Percentiles rank a stretch among this genome's conserved stretches.
Conservation (phyloP, 2,329 filamentous ascomycete genomes). For the Hymenoscyphus salicellus region DNA sequence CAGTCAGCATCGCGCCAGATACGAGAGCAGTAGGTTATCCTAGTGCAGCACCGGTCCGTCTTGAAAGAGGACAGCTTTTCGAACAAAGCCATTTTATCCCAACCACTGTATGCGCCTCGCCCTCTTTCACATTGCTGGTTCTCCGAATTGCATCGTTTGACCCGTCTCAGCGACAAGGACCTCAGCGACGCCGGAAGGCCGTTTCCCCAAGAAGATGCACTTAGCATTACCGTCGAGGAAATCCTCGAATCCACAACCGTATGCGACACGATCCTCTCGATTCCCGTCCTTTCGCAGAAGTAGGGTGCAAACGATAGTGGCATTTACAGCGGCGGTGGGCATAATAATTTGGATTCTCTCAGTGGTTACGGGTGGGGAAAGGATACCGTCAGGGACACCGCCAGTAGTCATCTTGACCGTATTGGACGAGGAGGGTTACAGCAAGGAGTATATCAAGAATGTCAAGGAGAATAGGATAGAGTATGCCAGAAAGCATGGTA, state of each 20-base stretch:
- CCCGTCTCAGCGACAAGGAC: slow-evolving; percentile 9
- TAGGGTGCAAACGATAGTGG: slow-evolving; percentile 57
- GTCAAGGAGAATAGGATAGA: slow-evolving; percentile 78
- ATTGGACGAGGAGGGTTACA: slow-evolving; percentile 64
- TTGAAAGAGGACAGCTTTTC: slow-evolving; percentile 1
- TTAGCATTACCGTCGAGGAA: slow-evolving; percentile 87
- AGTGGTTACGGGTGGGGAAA: slow-evolving; percentile 22
- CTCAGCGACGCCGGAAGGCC: slow-evolving; percentile 19
- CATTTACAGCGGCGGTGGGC: slow-evolving; percentile 40
- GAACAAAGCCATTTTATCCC: background rate
- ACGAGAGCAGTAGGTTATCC: background rate
- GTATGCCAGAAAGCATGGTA: slow-evolving; percentile 86
- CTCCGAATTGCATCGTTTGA: background rate
- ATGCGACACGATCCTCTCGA: slow-evolving; percentile 58
- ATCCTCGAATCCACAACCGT: slow-evolving; percentile 71
- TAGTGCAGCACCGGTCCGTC: background rate
- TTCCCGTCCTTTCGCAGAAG: slow-evolving; percentile 56
- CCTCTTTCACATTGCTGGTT: background rate
- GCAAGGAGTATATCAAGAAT: slow-evolving; percentile 64
- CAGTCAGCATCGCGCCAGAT: background rate
- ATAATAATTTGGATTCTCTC: slow-evolving; percentile 60
- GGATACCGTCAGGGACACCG: slow-evolving; percentile 52
- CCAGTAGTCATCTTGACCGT: slow-evolving; percentile 80
- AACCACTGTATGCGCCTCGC: background rate
- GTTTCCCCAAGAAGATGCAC: slow-evolving; percentile 62